Percentiles rank a stretch among this genome's conserved stretches.
Conservation (phyloP, 2,329 filamentous ascomycete genomes). For the Fusarium bulbicola region DNA sequence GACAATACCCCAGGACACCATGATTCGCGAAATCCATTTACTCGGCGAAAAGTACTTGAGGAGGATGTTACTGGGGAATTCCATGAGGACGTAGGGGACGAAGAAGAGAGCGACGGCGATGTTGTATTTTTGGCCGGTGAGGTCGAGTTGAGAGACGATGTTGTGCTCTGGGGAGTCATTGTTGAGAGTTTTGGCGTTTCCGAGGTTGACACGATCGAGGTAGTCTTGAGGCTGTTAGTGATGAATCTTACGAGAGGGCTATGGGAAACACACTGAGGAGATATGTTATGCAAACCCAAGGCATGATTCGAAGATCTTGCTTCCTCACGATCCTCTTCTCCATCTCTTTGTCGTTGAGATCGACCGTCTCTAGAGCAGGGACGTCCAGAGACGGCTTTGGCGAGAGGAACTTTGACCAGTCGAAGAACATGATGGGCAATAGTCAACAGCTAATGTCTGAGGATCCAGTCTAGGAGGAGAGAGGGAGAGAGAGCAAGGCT, state of each 20-base stretch:
- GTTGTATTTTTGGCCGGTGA: conserved; percentile 46
- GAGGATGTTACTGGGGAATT: conserved; percentile 47
- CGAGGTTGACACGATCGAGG: conserved; percentile 47
- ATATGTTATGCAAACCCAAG: conserved; percentile 47
- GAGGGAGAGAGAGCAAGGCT: too few relatives aligned
- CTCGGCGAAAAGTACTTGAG: conserved; percentile 49
- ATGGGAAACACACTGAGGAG: conserved; percentile 38
- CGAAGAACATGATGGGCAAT: conserved; percentile 24
- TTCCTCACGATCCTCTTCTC: conserved; percentile 47
- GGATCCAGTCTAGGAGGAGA: background rate
- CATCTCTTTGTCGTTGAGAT: conserved; percentile 48
- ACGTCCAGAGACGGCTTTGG: conserved; percentile 46
- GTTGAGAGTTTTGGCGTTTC: conserved; percentile 48
- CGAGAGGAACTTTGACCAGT: conserved; percentile 33
- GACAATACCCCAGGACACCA: conserved; percentile 59
- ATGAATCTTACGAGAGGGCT: background rate
- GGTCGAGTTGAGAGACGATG: conserved; percentile 44
- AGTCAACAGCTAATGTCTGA: background rate
- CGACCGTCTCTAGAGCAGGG: conserved; percentile 47
- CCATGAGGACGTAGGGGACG: conserved; percentile 45
- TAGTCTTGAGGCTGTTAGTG: conserved; percentile 14
- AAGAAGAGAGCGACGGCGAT: conserved; percentile 46
- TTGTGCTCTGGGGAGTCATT: conserved; percentile 47
- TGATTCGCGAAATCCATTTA: conserved; percentile 50
- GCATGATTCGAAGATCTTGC: conserved; percentile 46